Evolutionary conservation across 192 early-diverging fungal genomes (phyloP).

Genomic region (Coemansia sp.): DNA sequence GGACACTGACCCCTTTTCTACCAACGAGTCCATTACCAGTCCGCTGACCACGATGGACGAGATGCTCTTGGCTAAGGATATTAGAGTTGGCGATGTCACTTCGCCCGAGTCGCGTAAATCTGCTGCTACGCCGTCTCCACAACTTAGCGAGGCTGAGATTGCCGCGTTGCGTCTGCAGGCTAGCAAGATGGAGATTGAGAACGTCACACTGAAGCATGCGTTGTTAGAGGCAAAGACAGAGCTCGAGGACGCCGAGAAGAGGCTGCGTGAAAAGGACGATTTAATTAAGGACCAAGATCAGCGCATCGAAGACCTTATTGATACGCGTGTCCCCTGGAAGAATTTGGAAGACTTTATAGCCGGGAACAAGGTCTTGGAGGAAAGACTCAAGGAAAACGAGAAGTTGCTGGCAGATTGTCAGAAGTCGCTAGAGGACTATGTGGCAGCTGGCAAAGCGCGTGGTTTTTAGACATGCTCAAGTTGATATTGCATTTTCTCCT

Average conservation of each 20-base stretch:
- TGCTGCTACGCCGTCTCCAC: not conserved
- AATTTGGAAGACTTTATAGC: too few species aligned
- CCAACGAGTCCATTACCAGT: conserved; percentile 21
- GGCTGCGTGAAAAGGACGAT: conserved; percentile 47
- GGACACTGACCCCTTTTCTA: conserved; percentile 39
- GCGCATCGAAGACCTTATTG: conserved; percentile 50
- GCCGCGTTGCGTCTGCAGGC: conserved; percentile 10
- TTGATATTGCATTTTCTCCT: not conserved
- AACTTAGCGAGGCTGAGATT: not conserved
- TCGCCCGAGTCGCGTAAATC: conserved; percentile 10
- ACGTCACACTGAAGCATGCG: conserved; percentile 45
- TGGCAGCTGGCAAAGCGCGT: conserved; percentile 13
- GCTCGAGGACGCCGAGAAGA: conserved; percentile 44
- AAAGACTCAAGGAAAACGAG: too few species aligned
- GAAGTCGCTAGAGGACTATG: conserved; percentile 51
- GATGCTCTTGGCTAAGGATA: conserved; percentile 38
- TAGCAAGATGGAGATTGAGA: conserved; percentile 37
- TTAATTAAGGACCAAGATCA: conserved; percentile 46
- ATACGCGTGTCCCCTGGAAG: conserved; percentile 18
- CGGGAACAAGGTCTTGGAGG: too few species aligned
- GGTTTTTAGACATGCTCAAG: not conserved
- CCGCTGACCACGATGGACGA: conserved; percentile 40
- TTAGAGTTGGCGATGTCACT: not conserved
- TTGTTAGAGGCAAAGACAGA: conserved; percentile 51
- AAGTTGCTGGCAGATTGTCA: conserved; percentile 40